Conservation (phyloP, 352 stramenopile species). For the Globisporangium nunn region DNA sequence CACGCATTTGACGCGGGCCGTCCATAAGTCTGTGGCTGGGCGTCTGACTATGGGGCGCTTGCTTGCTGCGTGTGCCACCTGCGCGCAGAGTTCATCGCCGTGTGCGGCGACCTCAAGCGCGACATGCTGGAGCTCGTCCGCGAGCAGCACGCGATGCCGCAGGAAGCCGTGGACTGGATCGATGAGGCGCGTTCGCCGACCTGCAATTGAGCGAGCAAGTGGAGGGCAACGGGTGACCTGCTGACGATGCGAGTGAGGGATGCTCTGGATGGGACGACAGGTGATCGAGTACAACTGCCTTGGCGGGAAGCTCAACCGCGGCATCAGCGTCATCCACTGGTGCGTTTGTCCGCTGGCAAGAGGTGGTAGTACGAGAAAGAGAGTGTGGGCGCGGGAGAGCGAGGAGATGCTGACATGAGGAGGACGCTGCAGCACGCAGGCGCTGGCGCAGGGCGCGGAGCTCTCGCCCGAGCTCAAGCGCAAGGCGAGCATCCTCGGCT, state of each 20-base stretch:
- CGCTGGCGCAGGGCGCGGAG: slow-evolving; percentile 32
- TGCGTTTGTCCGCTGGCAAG: slow-evolving; percentile 9
- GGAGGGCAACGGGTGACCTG: too few relatives aligned
- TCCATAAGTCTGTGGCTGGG: too few relatives aligned
- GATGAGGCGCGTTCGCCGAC: slow-evolving; percentile 21
- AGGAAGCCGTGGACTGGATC: slow-evolving; percentile 77
- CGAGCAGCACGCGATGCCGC: slow-evolving; percentile 60
- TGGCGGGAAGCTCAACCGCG: slow-evolving; percentile 97
- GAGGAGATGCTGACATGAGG: too few relatives aligned
- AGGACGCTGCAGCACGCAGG: slow-evolving; percentile 36
- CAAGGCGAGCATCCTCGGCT: slow-evolving; percentile 93
- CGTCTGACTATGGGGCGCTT: too few relatives aligned
- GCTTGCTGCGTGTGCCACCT: not conserved
- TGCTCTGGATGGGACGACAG: slow-evolving; percentile 5
- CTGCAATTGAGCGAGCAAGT: too few relatives aligned
- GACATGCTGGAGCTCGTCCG: slow-evolving; percentile 66
- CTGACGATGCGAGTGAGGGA: not conserved
- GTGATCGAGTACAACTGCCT: slow-evolving; percentile 96
- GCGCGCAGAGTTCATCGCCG: slow-evolving; percentile 66
- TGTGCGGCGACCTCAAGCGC: slow-evolving; percentile 67
- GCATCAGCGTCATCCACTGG: slow-evolving; percentile 93
- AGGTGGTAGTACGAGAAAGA: not conserved
- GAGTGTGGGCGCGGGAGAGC: too few relatives aligned
- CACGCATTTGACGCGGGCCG: too few relatives aligned
- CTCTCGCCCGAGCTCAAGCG: slow-evolving; percentile 62